Evolutionary conservation across 306 rosid genomes (phyloP), one percentile per base, ranked within the genome.

Genomic region (Glycine tomentella): DNA sequence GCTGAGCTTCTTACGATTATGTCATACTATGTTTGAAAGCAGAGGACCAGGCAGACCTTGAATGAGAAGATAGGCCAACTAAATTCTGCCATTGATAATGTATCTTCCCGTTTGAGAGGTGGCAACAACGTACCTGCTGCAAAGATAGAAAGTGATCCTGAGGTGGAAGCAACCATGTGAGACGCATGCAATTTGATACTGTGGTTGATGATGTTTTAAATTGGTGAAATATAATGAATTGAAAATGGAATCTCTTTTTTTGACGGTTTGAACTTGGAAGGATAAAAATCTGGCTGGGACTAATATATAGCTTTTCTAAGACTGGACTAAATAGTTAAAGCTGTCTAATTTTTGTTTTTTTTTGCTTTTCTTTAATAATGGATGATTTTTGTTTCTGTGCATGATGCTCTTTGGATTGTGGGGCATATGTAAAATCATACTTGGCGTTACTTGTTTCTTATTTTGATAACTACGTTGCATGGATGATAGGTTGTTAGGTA

Each of bases 31-130:
- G 81, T 72, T 51, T 81, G 77, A 69, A 87, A 84, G 65, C 94
- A 93, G 99, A 86, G 87, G 80, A 90, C 98, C 45, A 88, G 94
- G 73, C 87, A 87, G 90, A 90, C 92, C 70, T 85, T 95, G 85
- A 93, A 90, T 78, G 94, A 86, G 72, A 95, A 95, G 84, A 93
- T 95, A 79, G 31, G 94, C 75, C 99, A 93, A 84, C 92, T 95
- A 77, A 91, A 91, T 79, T 91, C 98, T 8, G 98, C 99, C 83
- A 95, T 95, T 71, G 99, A 95, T 85, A 93, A 95, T 42, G 95
- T 95, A 67, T 93, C 96, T 81, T 93, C 98, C 11, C 98, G 97
- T 73, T 86, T 93, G 88, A 93, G 97, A 88, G 98, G 98, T 67
- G 92, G 94, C 80, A 95, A 87, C 58, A 93, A 81, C 15, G 80